Base-by-base conservation (phyloP, 768 basidiomycete genomes). In the Tylopilus intermedius region DNA sequence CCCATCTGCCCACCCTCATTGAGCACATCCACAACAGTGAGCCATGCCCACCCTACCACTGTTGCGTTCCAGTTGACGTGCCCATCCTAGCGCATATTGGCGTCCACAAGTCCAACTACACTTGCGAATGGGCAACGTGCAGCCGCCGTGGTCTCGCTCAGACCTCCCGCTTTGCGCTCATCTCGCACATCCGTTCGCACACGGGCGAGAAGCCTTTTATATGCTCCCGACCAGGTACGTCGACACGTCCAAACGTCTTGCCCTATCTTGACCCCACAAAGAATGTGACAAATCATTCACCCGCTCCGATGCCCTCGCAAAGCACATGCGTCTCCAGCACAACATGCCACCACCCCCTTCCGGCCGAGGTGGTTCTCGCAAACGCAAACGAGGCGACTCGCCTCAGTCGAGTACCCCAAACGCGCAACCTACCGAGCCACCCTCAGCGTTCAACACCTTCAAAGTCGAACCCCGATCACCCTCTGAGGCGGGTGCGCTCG, bases 251-350 rank as follows among this genome's bases (percentile, higher is more conserved):
- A 29, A 49, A 18, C n/a, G 27, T 29, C 33, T 14, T 42, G 35
- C 27, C 41, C 35, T 7, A 22, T 18, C n/a, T 39, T 50, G 22
- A 60, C 50, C 27, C 2, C 21, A 33, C 1, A 18, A 18, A 94
- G 94, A 94, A 73, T 97, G 94, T 66, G 90, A 91, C 75, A 94
- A 92, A 62, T 87, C 90, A 0, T 97, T 97, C 70, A 94, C 93
- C 8, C 91, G 94, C 40, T 92, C 92, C 2, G 94, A 96, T 70
- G 92, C 94, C 8, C 81, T 95, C 18, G 85, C 85, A 21, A 95
- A 95, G 65, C 94, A 96, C 68, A 86, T 93, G 81, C 85, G 91
- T 24, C 81, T 89, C 30, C 89, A 94, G 62, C 89, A 93, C 71
- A 84, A 87, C 60, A 83, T 88, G 64, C 77, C 77, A 2, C 84